Conservation (phyloP, 768 basidiomycete genomes). For the Candolleomyces eurysporus region DNA sequence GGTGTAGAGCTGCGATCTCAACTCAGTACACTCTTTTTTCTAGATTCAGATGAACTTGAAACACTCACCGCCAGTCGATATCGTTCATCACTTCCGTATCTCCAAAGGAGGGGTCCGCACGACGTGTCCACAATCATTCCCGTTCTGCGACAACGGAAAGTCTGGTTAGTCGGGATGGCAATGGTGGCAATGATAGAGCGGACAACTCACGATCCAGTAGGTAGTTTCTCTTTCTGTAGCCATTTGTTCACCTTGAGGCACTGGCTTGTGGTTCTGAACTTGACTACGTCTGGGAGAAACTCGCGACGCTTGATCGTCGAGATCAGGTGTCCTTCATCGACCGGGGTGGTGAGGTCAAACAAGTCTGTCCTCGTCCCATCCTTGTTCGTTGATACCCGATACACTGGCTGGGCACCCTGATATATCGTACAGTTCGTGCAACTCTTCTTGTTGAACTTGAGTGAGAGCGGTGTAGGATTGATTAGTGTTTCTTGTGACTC, state of each 20-base stretch:
- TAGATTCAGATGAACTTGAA: neutral
- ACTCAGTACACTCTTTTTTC: neutral
- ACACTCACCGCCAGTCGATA: slow-evolving; percentile 7
- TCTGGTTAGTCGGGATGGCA: neutral
- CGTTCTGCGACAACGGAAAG: neutral
- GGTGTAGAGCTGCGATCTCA: slow-evolving; percentile 8
- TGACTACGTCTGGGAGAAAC: slow-evolving; percentile 11
- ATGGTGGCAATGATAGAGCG: neutral
- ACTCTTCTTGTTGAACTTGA: slow-evolving; percentile 10
- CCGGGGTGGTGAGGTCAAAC: neutral
- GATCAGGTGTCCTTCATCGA: neutral
- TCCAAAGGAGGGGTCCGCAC: slow-evolving; percentile 5
- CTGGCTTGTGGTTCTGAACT: slow-evolving; percentile 1
- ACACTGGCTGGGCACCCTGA: neutral
- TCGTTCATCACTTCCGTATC: slow-evolving; percentile 4
- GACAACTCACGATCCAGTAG: slow-evolving; percentile 3
- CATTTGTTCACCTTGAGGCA: slow-evolving; percentile 5
- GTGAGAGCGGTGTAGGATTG: slow-evolving; percentile 3
- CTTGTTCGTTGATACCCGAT: slow-evolving; percentile 5
- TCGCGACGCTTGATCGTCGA: slow-evolving; percentile 11
- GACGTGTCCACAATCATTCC: slow-evolving; percentile 6
- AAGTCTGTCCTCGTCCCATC: slow-evolving; percentile 9
- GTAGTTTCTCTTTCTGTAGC: slow-evolving; percentile 10
- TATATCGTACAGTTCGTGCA: slow-evolving; percentile 7
- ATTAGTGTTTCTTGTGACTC: slow-evolving; percentile 7